These are phyloP conservation scores for Hypericum perforatum DNA, from an alignment of 345 rosid genomes.

Conservation along the genomic window DNA sequence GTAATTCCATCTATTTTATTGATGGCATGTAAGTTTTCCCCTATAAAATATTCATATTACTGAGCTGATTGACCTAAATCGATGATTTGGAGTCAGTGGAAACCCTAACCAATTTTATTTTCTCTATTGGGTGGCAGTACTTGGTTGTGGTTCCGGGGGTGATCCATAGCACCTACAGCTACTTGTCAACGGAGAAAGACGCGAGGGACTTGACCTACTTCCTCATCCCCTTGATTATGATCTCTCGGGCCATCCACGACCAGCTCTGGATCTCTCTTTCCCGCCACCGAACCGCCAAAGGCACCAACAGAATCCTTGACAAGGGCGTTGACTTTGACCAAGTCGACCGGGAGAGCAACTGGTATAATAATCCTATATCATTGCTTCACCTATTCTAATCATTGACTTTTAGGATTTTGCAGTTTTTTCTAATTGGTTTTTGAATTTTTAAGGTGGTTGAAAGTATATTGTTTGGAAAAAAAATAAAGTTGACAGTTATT, in stretches of 20 bases:
- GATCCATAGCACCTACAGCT: constrained; percentile 24
- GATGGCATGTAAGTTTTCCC: too few relatives aligned
- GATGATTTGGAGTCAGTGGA: too few relatives aligned
- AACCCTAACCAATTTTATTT: too few relatives aligned
- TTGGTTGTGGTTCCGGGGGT: constrained; percentile 38
- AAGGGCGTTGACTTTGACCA: constrained; percentile 64
- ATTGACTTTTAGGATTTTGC: too few relatives aligned
- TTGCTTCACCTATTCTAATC: too few relatives aligned
- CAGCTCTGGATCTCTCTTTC: constrained; percentile 60
- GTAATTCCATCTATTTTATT: too few relatives aligned
- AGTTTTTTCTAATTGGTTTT: too few relatives aligned
- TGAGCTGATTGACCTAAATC: too few relatives aligned
- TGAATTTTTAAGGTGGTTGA: too few relatives aligned
- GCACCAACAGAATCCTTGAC: constrained; percentile 49
- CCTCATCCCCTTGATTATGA: constrained; percentile 32
- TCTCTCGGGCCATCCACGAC: constrained; percentile 51
- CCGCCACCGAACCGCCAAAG: constrained; percentile 51
- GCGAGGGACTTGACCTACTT: constrained; percentile 32
- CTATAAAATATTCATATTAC: too few relatives aligned
- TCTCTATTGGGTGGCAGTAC: constrained; percentile 21
- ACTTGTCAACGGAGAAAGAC: constrained; percentile 13
- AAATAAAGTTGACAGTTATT: too few relatives aligned
- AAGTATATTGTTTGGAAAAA: too few relatives aligned
- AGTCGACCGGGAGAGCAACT: constrained; percentile 54
- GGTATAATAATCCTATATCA: constrained; percentile 5